phyloP scores from a whole-genome alignment of 768 basidiomycete genomes.

The Lactarius vividus region DNA sequence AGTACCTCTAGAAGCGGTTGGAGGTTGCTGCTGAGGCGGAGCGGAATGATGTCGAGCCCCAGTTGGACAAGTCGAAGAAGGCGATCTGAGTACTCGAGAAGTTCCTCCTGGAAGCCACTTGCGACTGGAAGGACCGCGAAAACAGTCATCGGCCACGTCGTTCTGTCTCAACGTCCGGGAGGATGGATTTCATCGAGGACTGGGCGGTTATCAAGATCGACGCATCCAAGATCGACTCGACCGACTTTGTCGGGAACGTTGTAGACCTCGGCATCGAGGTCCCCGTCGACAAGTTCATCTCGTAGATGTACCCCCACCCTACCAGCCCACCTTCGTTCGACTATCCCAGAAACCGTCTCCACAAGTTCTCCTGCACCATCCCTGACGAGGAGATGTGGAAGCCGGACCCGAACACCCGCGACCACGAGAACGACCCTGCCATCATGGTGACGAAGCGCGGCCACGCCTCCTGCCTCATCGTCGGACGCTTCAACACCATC shows the following conservation, averaged over 20 bases:
- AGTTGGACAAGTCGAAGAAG: too few relatives aligned
- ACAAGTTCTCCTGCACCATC: background rate
- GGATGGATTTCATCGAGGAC: background rate
- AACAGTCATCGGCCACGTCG: background rate
- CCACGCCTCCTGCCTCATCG: slow-evolving; percentile 21
- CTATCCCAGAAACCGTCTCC: background rate
- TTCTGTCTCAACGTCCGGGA: background rate
- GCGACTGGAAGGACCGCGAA: background rate
- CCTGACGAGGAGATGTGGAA: background rate
- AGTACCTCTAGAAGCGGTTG: too few relatives aligned
- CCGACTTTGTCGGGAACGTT: background rate
- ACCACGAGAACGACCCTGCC: background rate
- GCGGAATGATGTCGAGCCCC: too few relatives aligned
- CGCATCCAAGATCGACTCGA: background rate
- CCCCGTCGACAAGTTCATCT: background rate
- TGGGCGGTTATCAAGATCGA: background rate
- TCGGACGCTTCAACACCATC: slow-evolving; percentile 28
- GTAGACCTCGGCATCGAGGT: background rate
- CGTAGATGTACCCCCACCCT: background rate
- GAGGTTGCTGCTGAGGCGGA: too few relatives aligned
- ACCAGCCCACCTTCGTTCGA: background rate
- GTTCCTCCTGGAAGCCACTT: too few relatives aligned
- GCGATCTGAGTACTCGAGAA: too few relatives aligned
- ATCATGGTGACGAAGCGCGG: slow-evolving; percentile 27
- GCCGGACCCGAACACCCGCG: background rate